These are phyloP conservation scores for Iberis amara DNA, from an alignment of 441 rosid species.

Conservation along the genomic window DNA sequence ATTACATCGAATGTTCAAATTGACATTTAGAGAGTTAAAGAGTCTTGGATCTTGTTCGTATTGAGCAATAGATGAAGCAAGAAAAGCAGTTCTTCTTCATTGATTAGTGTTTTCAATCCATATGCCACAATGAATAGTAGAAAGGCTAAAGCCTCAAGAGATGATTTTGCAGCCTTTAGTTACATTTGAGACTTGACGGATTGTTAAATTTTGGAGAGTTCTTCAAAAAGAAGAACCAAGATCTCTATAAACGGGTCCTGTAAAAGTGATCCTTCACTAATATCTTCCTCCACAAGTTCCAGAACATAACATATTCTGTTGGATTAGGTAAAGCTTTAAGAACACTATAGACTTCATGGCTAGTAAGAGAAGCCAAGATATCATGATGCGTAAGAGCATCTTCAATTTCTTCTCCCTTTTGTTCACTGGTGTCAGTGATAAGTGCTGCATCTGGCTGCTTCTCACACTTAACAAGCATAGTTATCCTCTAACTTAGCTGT, in stretches of 20 bases:
- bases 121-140: conserved; percentile 25
- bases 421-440: conserved; percentile 11
- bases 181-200: conserved; percentile 3
- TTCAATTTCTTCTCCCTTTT: conserved; percentile 16
- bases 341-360: conserved; percentile 3
- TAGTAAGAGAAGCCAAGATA: background rate
- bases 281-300: conserved; percentile 11
- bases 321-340: conserved; percentile 20
- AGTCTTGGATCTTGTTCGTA: conserved; percentile 18
- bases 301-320: conserved; percentile 10
- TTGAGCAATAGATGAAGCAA: conserved; percentile 23
- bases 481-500: conserved; percentile 12
- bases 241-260: conserved; percentile 13
- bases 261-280: background rate
- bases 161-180: conserved; percentile 17
- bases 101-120: conserved; percentile 8
- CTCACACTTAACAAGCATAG: background rate
- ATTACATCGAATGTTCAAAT: conserved; percentile 13
- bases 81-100: conserved; percentile 21
- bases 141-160: conserved; percentile 25
- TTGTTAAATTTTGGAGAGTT: conserved; percentile 12
- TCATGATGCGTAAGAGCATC: background rate
- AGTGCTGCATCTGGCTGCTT: conserved; percentile 11
- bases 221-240: conserved; percentile 16
- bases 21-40: conserved; percentile 17